phyloP scores from a whole-genome alignment of 306 rosid genomes.

The Heteromeles arbutifolia region DNA sequence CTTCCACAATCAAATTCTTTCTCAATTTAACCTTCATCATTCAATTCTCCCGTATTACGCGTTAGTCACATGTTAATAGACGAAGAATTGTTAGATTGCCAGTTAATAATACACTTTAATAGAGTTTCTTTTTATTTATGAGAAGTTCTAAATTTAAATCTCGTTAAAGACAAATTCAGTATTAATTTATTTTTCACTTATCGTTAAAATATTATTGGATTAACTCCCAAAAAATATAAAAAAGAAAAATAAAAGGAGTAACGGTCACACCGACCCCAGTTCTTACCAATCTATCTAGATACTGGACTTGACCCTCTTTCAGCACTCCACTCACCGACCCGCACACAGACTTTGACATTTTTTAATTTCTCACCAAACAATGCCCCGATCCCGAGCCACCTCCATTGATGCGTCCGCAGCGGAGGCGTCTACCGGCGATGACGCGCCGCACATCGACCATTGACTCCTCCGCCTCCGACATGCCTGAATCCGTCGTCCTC shows the following conservation, averaged over 20 bases:
- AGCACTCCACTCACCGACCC: not conserved
- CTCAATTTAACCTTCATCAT: too few species aligned
- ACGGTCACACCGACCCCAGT: not conserved
- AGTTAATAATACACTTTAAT: too few species aligned
- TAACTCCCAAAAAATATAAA: too few species aligned
- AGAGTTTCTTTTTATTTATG: too few species aligned
- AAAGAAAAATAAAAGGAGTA: too few species aligned
- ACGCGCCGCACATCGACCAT: not conserved
- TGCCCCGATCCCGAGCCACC: not conserved
- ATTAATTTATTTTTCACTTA: too few species aligned
- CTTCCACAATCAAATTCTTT: too few species aligned
- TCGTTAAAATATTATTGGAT: too few species aligned
- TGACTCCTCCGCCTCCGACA: not conserved
- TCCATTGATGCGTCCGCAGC: slow-evolving; percentile 2
- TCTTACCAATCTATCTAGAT: not conserved
- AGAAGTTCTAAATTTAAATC: too few species aligned
- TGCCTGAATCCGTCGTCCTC: slow-evolving; percentile 1
- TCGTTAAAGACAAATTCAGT: fast-evolving
- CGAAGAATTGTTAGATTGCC: too few species aligned
- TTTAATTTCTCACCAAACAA: not conserved
- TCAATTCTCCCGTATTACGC: too few species aligned
- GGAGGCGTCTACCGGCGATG: slow-evolving; percentile 8
- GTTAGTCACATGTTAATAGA: too few species aligned
- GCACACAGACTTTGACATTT: not conserved
- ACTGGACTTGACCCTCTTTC: not conserved